Conservation (phyloP, 345 rosid genomes). For the Hibiscus syriacus region DNA sequence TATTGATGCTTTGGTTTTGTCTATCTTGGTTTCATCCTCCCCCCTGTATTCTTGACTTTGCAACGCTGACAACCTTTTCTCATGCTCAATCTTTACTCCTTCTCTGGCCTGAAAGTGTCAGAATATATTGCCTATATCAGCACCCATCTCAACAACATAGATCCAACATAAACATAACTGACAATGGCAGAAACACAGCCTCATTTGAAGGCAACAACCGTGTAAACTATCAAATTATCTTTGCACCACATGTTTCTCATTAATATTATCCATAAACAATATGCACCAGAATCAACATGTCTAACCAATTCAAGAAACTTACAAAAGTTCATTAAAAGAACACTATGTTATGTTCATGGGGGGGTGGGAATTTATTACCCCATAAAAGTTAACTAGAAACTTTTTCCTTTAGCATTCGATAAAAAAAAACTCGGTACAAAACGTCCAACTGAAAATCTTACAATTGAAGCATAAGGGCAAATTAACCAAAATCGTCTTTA, state of each 20-base stretch:
- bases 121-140: slow-evolving; percentile 3
- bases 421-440: too few species aligned
- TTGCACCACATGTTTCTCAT: not conserved
- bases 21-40: slow-evolving; percentile 67
- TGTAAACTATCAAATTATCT: not conserved
- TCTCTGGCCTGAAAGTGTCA: slow-evolving; percentile 60
- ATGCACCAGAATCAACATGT: not conserved
- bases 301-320: slow-evolving; percentile 1
- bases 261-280: too few species aligned
- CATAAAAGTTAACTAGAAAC: not conserved
- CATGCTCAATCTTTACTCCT: slow-evolving; percentile 81
- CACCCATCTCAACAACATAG: not conserved
- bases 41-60: slow-evolving; percentile 96
- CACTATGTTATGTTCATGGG: not conserved
- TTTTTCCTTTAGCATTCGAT: not conserved
- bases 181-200: not conserved
- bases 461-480: not conserved
- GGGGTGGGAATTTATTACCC: not conserved
- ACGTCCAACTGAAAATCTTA: not conserved
- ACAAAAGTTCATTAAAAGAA: not conserved
- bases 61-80: slow-evolving; percentile 67
- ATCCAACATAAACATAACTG: not conserved
- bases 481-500: not conserved
- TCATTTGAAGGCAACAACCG: not conserved
- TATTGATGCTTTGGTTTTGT: slow-evolving; percentile 79